Conservation (phyloP, 1,284 basidiomycete genomes). For the Rhizoctonia solani region DNA sequence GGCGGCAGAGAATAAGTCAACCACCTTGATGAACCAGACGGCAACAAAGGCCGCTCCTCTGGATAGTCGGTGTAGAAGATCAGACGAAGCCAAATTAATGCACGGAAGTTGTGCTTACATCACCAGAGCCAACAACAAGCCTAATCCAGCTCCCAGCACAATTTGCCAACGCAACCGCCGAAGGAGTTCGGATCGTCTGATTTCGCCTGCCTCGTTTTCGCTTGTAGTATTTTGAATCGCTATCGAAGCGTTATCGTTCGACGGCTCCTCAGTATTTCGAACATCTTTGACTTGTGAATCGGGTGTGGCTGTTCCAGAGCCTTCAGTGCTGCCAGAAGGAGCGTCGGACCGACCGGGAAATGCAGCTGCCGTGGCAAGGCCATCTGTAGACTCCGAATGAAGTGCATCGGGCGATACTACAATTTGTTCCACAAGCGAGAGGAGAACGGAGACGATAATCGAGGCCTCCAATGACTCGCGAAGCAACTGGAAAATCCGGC, state of each 20-base stretch:
- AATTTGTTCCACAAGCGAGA: slow-evolving; percentile 83
- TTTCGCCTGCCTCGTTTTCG: slow-evolving; percentile 74
- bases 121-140: slow-evolving; percentile 27
- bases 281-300: slow-evolving; percentile 2
- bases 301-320: background rate
- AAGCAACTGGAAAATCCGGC: slow-evolving; percentile 53
- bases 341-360: slow-evolving; percentile 33
- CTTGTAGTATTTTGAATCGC: background rate
- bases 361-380: slow-evolving; percentile 32
- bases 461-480: slow-evolving; percentile 88
- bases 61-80: slow-evolving; percentile 41
- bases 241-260: background rate
- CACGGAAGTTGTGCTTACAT: slow-evolving; percentile 41
- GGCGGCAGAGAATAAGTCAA: slow-evolving; percentile 65
- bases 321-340: background rate
- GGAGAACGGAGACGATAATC: slow-evolving; percentile 86
- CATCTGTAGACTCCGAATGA: slow-evolving; percentile 47
- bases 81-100: slow-evolving; percentile 45
- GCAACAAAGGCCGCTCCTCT: slow-evolving; percentile 72
- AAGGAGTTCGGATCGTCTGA: slow-evolving; percentile 56
- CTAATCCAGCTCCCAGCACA: slow-evolving; percentile 44
- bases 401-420: slow-evolving; percentile 43
- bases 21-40: slow-evolving; percentile 79
- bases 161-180: slow-evolving; percentile 48
- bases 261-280: slow-evolving; percentile 11